phyloP scores from a whole-genome alignment of 2,329 filamentous ascomycete genomes.

The Didymella arachidicola region DNA sequence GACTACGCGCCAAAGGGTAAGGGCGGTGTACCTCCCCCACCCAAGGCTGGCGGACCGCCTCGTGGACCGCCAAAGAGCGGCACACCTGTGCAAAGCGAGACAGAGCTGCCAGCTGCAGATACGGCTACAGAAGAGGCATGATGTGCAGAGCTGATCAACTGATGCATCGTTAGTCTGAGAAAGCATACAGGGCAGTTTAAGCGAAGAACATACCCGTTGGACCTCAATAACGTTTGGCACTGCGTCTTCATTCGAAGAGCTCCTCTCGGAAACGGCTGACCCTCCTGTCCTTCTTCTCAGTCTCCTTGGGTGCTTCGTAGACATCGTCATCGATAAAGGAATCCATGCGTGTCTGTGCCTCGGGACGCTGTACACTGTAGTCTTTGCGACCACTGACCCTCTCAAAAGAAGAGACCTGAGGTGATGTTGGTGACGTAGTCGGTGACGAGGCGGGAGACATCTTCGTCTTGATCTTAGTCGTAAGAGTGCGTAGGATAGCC shows the following conservation, averaged over 20 bases:
- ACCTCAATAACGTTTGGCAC: neutral
- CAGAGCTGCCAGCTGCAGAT: conserved; percentile 4
- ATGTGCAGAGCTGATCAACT: conserved; percentile 8
- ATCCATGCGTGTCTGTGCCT: conserved; percentile 27
- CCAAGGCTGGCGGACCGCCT: conserved; percentile 48
- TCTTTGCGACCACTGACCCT: conserved; percentile 35
- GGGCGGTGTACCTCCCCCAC: conserved; percentile 45
- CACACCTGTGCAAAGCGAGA: conserved; percentile 29
- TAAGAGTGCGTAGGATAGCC: conserved; percentile 43
- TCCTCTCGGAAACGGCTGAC: conserved; percentile 46
- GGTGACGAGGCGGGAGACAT: conserved; percentile 38
- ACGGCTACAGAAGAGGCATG: conserved; percentile 20
- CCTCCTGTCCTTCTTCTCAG: conserved; percentile 33
- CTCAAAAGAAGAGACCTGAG: conserved; percentile 32
- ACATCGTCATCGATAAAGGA: conserved; percentile 32
- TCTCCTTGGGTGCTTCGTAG: conserved; percentile 24
- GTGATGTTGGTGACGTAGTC: conserved; percentile 32
- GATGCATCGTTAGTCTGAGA: conserved; percentile 5
- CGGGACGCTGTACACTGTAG: conserved; percentile 23
- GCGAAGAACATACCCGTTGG: conserved; percentile 24
- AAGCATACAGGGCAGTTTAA: neutral
- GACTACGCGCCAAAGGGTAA: conserved; percentile 48
- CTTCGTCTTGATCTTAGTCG: conserved; percentile 43
- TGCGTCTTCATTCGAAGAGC: conserved; percentile 8
- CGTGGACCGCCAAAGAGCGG: conserved; percentile 44